Base-by-base conservation (phyloP, 345 rosid genomes). In the Ailanthus altissimus region DNA sequence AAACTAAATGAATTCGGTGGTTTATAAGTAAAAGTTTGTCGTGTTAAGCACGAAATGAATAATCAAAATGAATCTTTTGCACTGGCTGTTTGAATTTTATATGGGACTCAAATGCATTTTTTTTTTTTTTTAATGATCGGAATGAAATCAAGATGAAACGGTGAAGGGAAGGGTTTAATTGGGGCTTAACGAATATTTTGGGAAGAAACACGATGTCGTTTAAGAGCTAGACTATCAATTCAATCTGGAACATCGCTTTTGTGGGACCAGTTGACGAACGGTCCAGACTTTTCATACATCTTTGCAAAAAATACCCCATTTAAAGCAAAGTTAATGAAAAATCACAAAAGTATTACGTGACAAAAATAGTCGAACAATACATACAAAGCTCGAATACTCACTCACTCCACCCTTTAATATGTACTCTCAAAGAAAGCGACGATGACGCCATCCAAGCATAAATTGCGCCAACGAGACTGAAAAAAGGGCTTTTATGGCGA, bases 401-500 rank as follows among this genome's bases (percentile, higher is more conserved):
- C 38, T 32, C 38, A 32, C 2, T 3, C 38, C 3, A 32, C 38
- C 3, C 38, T 18, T 47, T 47, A 47, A 13, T 8, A 6, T 47
- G 51, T 1, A 32, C 38, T 32, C 38, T 3, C 38, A 1, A 11
- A 13, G 51, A 13, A 2, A 1, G 11, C 12, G 51, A 47, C 51
- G 14, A 47, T 12, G 51, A 47, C 51, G 15, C 51, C 51, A n/a
- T 51, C n/a, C 7, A 3, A 50, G 20, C 56, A 16, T 6, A 18
- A 51, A 51, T 51, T 5, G n/a, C n/a, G n/a, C 56, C 56, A 54
- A 18, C n/a, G n/a, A 54, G 62, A 60, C 16, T 25, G 16, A 32
- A 14, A 20, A 5, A 23, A 42, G 7, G 25, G 67, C 70, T 53
- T 26, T 70, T 2, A 86, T 84, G 87, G 85, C 84, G 69, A 71